Conservation (phyloP, 352 stramenopile genomes). For the Phytophthora tubulina region DNA sequence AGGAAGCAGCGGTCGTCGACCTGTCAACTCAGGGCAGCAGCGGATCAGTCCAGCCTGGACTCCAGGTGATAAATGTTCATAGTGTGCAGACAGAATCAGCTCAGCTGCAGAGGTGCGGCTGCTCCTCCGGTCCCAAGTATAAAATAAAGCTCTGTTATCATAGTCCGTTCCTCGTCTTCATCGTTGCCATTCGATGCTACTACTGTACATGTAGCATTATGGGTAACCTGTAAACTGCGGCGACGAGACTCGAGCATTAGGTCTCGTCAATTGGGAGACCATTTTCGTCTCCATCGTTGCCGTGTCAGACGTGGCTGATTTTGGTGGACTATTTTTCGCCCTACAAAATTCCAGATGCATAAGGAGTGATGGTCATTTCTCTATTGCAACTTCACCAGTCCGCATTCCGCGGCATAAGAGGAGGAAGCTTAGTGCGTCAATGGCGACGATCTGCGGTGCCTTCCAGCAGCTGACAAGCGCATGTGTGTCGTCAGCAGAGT, state of each 20-base stretch:
- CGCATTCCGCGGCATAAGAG: conserved; percentile 26
- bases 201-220: background rate
- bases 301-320: conserved; percentile 1
- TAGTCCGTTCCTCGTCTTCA: conserved; percentile 6
- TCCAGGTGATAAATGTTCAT: background rate
- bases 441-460: conserved; percentile 56
- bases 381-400: conserved; percentile 33
- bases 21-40: background rate
- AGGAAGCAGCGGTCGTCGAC: background rate
- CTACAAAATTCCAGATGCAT: conserved; percentile 24
- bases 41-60: background rate
- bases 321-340: conserved; percentile 12
- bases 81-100: background rate
- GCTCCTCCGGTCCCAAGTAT: conserved; percentile 25
- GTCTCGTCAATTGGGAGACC: conserved; percentile 19
- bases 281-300: background rate
- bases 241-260: background rate
- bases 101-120: conserved; percentile 12
- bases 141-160: conserved; percentile 41
- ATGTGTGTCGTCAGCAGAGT: conserved; percentile 48
- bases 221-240: background rate
- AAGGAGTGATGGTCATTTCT: conserved; percentile 37
- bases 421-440: conserved; percentile 1
- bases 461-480: conserved; percentile 48
- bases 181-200: background rate